phyloP scores from a whole-genome alignment of 306 rosid genomes.

The Cercis canadensis region DNA sequence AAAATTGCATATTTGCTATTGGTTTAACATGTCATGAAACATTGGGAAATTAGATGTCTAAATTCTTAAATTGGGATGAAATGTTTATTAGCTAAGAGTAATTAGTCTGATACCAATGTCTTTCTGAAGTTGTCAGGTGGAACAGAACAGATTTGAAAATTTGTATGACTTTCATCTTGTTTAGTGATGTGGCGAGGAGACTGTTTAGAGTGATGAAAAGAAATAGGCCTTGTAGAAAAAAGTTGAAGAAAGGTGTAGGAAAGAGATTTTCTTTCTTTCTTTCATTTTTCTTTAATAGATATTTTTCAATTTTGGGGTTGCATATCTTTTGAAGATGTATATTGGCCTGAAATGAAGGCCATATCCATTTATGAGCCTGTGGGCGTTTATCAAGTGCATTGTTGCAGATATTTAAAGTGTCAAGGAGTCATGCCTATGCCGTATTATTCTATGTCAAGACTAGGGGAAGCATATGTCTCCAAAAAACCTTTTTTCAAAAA shows the following conservation, averaged over 20 bases:
- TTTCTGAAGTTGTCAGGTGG: not conserved
- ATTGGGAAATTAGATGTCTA: no score
- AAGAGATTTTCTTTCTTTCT: no score
- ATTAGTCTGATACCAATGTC: no score
- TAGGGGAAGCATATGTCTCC: conserved; percentile 15
- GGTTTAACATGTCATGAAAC: no score
- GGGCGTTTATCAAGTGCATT: not conserved
- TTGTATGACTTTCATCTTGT: not conserved
- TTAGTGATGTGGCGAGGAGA: not conserved
- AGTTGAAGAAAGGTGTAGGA: not conserved
- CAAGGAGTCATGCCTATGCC: conserved; percentile 7
- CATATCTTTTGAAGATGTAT: conserved; percentile 1
- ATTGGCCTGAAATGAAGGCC: conserved; percentile 4
- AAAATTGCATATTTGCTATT: no score
- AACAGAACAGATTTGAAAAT: not conserved
- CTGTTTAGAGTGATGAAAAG: not conserved
- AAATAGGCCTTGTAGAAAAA: not conserved
- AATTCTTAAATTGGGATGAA: no score
- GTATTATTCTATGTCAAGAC: not conserved
- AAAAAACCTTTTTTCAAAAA: not conserved
- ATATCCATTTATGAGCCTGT: conserved; percentile 2
- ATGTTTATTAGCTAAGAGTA: no score
- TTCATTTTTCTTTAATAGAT: no score
- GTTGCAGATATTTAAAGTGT: conserved; percentile 2
- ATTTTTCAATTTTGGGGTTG: not conserved